Conservation (phyloP, 2,329 filamentous ascomycete genomes). For the Tolypocladium album region DNA sequence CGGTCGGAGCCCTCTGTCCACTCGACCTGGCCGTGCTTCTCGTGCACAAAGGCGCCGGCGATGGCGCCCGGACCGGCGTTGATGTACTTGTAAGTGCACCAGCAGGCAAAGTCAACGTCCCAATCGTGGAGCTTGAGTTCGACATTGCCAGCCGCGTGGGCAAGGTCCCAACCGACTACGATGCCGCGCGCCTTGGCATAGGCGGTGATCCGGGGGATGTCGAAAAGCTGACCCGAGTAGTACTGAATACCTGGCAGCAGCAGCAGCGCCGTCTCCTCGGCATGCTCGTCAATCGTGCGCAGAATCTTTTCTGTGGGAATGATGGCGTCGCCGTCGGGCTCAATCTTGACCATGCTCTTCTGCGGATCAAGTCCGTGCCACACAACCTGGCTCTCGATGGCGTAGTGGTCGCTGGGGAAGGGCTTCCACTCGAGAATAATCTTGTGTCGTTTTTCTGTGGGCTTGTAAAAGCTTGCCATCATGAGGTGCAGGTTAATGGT, state of each 20-base stretch:
- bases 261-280: slow-evolving; percentile 60
- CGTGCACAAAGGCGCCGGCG: slow-evolving; percentile 71
- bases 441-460: slow-evolving; percentile 55
- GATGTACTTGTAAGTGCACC: slow-evolving; percentile 94
- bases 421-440: slow-evolving; percentile 85
- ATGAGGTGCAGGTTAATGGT: slow-evolving; percentile 74
- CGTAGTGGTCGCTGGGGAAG: slow-evolving; percentile 82
- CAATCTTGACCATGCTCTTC: slow-evolving; percentile 63
- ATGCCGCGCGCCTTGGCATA: slow-evolving; percentile 64
- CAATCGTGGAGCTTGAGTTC: slow-evolving; percentile 72
- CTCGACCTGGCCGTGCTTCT: slow-evolving; percentile 52
- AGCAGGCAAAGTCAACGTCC: slow-evolving; percentile 84
- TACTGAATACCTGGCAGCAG: slow-evolving; percentile 84
- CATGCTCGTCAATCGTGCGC: slow-evolving; percentile 62
- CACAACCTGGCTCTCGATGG: slow-evolving; percentile 68
- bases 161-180: slow-evolving; percentile 76
- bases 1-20: slow-evolving; percentile 21
- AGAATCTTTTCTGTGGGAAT: slow-evolving; percentile 64
- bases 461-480: slow-evolving; percentile 75
- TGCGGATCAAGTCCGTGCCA: slow-evolving; percentile 58
- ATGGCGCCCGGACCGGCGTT: slow-evolving; percentile 78
- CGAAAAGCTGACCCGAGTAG: slow-evolving; percentile 82
- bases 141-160: slow-evolving; percentile 79
- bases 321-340: slow-evolving; percentile 49
- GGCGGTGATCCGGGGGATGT: slow-evolving; percentile 69